Evolutionary conservation across 495 filamentous ascomycete genomes (phyloP), one percentile per base, ranked within the genome.

Genomic region (Friedmanniomyces simplex): DNA sequence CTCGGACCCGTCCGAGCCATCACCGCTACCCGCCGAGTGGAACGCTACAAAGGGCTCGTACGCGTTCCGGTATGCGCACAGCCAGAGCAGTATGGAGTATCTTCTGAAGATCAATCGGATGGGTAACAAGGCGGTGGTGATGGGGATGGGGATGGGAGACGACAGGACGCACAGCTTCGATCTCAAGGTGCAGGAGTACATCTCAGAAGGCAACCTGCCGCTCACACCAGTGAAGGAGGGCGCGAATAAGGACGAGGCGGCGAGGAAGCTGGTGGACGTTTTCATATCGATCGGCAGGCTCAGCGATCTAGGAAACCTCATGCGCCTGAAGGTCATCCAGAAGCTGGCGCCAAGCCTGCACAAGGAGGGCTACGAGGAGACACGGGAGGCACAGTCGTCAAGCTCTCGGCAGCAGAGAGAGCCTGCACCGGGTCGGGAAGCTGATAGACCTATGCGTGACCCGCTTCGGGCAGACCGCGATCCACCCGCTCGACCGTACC

Each of bases 11-110:
- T 61, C 70, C 16, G 54, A 71, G 7, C 66, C 72, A 2, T 64
- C 66, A 47, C 76, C 83, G n/a, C 79, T 98, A 10, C 86, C 87
- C 2, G 21, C 76, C 18, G 76, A 82, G 74, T 96, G 90, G 90
- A 95, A 95, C 69, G 72, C 78, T 36, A 74, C 74, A 20, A 78
- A 77, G 58, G 75, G 74, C 61, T 79, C 77, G 39, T 86, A 85
- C 70, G 78, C 84, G 49, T 94, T 98, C 70, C 82, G 91, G 52
- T 98, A 97, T 73, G 79, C 83, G 1, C 94, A 96, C 65, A 72
- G 80, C n/a, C 88, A 96, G 68, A 94, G 89, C 0, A 81, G 90
- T 14, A 87, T 93, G 76, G 77, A 85, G 59, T 97, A 85, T 66
- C 74, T 96, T 12, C 64, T 97, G 51, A 90, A 88, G 67, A 71